phyloP scores from a whole-genome alignment of 2,329 filamentous ascomycete species.

The Aspergillus amoenus region DNA sequence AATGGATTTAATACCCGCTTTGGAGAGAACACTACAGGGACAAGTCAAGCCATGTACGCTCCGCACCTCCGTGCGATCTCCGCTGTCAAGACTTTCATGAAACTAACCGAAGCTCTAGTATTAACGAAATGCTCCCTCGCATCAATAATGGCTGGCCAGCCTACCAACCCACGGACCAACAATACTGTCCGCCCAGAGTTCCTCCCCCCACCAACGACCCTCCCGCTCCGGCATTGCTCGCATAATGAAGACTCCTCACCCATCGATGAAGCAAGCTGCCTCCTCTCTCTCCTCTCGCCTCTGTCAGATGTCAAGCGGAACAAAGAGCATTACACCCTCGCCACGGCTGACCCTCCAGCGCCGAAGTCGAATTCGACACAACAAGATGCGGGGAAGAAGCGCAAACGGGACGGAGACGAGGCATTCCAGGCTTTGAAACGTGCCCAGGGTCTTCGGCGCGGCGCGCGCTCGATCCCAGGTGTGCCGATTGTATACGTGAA shows the following conservation, averaged over 20 bases:
- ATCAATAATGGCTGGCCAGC: slow-evolving; percentile 41
- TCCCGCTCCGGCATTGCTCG: slow-evolving; percentile 49
- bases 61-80: not conserved
- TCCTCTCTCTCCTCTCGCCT: slow-evolving; percentile 46
- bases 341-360: slow-evolving; percentile 40
- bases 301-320: slow-evolving; percentile 42
- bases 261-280: slow-evolving; percentile 46
- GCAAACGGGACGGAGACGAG: slow-evolving; percentile 34
- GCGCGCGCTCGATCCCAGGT: slow-evolving; percentile 45
- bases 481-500: slow-evolving; percentile 53
- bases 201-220: slow-evolving; percentile 45
- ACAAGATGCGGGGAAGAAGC: slow-evolving; percentile 25
- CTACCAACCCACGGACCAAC: slow-evolving; percentile 40
- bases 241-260: slow-evolving; percentile 44
- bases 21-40: slow-evolving; percentile 82
- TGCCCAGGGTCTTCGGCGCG: slow-evolving; percentile 35
- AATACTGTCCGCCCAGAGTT: slow-evolving; percentile 41
- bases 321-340: slow-evolving; percentile 50
- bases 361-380: slow-evolving; percentile 22
- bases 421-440: slow-evolving; percentile 33
- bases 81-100: not conserved
- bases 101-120: slow-evolving; percentile 49
- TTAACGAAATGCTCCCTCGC: slow-evolving; percentile 67
- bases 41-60: slow-evolving; percentile 75
- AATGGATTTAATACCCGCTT: slow-evolving; percentile 77